A percentile compares a stretch with the other conserved stretches of the same genome.
Evolutionary conservation across 192 early-diverging fungal genomes (phyloP).

Genomic region (Allomyces javanicus): DNA sequence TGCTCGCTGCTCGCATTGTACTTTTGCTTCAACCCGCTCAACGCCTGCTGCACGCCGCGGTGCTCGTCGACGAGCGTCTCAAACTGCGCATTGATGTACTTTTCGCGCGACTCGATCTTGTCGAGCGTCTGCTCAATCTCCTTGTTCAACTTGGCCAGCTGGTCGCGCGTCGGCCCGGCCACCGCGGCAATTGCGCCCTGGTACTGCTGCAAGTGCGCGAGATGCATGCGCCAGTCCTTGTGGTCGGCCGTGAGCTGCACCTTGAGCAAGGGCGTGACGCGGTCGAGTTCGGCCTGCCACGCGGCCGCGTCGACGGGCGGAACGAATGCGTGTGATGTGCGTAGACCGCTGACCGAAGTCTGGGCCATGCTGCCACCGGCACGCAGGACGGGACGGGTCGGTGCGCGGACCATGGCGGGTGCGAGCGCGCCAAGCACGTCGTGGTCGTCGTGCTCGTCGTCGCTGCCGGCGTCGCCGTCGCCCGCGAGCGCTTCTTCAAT

Average conservation of each 20-base stretch:
- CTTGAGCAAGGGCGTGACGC: conserved; percentile 27
- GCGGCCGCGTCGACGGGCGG: conserved; percentile 26
- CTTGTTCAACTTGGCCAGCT: conserved; percentile 18
- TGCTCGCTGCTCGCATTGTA: conserved; percentile 12
- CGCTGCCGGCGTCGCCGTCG: background rate
- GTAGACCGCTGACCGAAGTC: no score
- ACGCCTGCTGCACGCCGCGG: conserved; percentile 25
- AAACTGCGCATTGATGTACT: conserved; percentile 42
- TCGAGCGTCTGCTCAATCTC: conserved; percentile 35
- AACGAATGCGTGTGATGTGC: background rate
- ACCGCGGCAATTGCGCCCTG: conserved; percentile 19
- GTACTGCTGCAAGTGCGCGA: conserved; percentile 29
- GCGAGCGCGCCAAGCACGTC: background rate
- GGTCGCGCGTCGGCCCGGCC: conserved; percentile 15
- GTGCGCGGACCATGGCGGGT: no score
- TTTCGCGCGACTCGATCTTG: conserved; percentile 32
- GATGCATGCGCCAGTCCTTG: conserved; percentile 38
- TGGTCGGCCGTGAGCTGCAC: conserved; percentile 34
- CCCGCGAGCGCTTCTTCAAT: conserved; percentile 6
- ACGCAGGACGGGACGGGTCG: background rate
- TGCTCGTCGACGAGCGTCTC: conserved; percentile 30
- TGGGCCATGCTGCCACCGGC: background rate
- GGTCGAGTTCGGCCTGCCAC: conserved; percentile 37
- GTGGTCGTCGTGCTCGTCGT: background rate
- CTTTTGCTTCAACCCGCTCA: conserved; percentile 31